Base-by-base conservation (phyloP, 805 yeast genomes). In the Saccharomycopsis selenospora region DNA sequence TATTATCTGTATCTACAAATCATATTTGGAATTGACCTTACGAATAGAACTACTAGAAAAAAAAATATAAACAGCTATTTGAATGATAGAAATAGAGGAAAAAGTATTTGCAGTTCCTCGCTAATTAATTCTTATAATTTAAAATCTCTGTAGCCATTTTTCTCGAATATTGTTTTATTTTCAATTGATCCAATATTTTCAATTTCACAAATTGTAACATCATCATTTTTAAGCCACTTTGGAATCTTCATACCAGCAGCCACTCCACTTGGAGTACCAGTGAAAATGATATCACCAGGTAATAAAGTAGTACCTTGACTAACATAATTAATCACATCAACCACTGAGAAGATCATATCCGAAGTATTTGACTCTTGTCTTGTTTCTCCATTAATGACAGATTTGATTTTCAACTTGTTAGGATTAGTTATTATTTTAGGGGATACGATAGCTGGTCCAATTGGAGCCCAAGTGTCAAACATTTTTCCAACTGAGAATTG, bases 181-280 rank as follows among this genome's bases (percentile, higher is more conserved):
- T 51, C 52, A 42, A 75, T 63, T 3, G 69, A 51, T 3, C 80
- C 80, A 14, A 75, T 66, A 3, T 65, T 59, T 25, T 69, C 72
- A 26, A 75, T 60, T 43, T 60, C 60, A 48, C 75, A 65, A 45
- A 64, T 70, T 13, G 71, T 69, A 2, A 59, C 62, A 53, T 76
- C 79, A 7, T 72, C 74, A 52, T 76, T 59, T 46, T 61, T 57
- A 27, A 76, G 61, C 68, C 71, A 75, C 54, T 57, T 62, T 29
- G 68, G 60, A 42, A 59, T 54, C 24, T 59, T 62, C 55, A 66
- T 60, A 3, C 79, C 79, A 59, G 68, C 63, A 4, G 77, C 81
- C 7, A 73, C 79, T 23, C 81, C 81, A 14, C 70, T 61, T 7
- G 81, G 81, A 4, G 82, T 77, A 3, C 82, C 82, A 49, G 79